These are phyloP conservation scores for Suillus luteus DNA, from an alignment of 768 basidiomycete genomes.

Conservation along the genomic window DNA sequence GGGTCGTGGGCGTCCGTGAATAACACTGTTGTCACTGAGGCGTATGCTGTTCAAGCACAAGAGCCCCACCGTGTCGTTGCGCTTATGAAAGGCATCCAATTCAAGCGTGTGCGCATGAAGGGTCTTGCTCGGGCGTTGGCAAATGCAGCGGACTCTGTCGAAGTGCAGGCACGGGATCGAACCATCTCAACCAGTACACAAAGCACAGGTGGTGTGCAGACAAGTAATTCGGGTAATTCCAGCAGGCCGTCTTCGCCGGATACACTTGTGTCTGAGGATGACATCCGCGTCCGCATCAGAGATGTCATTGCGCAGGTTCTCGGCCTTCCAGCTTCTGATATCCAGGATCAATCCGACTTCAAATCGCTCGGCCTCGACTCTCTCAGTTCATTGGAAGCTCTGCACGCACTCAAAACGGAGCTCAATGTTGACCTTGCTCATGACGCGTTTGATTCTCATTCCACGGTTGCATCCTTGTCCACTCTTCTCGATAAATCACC, in stretches of 20 bases:
- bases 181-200: conserved; percentile 32
- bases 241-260: conserved; percentile 37
- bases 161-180: conserved; percentile 18
- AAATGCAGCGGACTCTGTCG: conserved; percentile 29
- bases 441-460: conserved; percentile 42
- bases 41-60: conserved; percentile 47
- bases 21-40: conserved; percentile 50
- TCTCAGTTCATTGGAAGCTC: conserved; percentile 61
- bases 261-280: conserved; percentile 41
- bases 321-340: conserved; percentile 25
- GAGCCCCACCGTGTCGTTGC: conserved; percentile 50
- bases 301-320: conserved; percentile 47
- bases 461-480: conserved; percentile 36
- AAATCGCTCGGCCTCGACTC: conserved; percentile 66
- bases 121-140: conserved; percentile 50
- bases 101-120: conserved; percentile 55
- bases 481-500: conserved; percentile 13
- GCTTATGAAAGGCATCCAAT: conserved; percentile 55
- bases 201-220: conserved; percentile 16
- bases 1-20: conserved; percentile 45
- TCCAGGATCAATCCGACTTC: conserved; percentile 50
- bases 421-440: conserved; percentile 46
- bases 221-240: conserved; percentile 12
- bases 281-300: conserved; percentile 33
- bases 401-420: conserved; percentile 46